Evolutionary conservation across 331 rosid genomes (phyloP).

Genomic region (Cydonia oblonga): DNA sequence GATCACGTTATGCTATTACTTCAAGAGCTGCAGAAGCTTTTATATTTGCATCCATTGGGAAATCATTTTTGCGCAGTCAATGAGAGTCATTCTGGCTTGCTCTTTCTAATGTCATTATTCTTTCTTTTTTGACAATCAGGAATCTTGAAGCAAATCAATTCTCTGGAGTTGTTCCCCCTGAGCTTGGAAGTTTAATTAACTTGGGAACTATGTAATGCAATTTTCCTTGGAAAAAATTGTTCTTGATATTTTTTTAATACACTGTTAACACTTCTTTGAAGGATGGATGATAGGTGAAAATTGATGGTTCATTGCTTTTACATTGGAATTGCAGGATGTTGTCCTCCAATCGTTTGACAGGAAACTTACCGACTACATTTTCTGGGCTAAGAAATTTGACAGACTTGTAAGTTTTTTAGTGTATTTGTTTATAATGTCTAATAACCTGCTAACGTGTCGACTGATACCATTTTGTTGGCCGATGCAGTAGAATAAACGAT

Average conservation of each 20-base stretch:
- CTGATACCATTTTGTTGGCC: constrained; percentile 8
- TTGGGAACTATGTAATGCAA: constrained; percentile 49
- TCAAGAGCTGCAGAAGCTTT: not conserved
- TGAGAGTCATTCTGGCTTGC: not conserved
- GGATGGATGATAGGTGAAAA: not conserved
- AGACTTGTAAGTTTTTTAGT: constrained; percentile 43
- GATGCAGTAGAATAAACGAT: constrained; percentile 71
- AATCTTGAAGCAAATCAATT: constrained; percentile 61
- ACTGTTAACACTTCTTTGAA: constrained; percentile 3
- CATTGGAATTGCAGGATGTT: constrained; percentile 37
- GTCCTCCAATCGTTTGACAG: constrained; percentile 67
- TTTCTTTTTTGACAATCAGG: constrained; percentile 20
- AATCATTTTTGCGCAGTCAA: not conserved
- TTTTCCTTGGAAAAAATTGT: not conserved
- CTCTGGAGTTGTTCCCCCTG: constrained; percentile 44
- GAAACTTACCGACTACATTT: constrained; percentile 49
- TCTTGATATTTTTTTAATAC: not conserved
- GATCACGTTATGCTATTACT: not conserved
- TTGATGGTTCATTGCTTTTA: constrained; percentile 9
- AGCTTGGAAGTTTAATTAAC: constrained; percentile 55
- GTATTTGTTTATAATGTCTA: not conserved
- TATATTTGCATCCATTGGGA: not conserved
- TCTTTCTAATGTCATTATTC: not conserved
- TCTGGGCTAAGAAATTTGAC: constrained; percentile 40
- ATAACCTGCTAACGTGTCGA: not conserved